phyloP scores from a whole-genome alignment of 2,329 filamentous ascomycete genomes.

The Colletotrichum tropicale region DNA sequence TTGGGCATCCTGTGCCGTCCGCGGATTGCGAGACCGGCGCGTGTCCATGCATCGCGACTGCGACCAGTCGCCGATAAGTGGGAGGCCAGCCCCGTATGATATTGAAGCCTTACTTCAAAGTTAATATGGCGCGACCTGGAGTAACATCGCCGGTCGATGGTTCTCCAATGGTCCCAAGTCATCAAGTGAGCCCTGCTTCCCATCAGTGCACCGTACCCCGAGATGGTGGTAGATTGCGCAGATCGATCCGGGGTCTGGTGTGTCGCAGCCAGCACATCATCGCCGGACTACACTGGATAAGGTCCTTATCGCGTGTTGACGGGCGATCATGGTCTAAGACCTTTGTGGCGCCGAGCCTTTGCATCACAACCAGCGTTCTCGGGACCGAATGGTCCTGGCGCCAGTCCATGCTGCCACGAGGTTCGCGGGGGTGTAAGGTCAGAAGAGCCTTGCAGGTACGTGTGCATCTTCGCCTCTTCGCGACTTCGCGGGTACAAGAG shows the following conservation, averaged over 20 bases:
- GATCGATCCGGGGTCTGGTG: conserved; percentile 3
- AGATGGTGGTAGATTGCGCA: neutral
- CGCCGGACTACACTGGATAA: neutral
- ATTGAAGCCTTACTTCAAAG: neutral
- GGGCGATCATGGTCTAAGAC: neutral
- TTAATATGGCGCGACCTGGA: neutral
- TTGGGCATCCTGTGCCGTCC: neutral
- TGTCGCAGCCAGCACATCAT: neutral
- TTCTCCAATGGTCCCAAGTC: neutral
- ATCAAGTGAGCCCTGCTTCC: neutral
- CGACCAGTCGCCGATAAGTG: neutral
- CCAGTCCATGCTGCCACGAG: neutral
- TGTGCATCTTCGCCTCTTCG: neutral
- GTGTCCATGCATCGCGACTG: neutral
- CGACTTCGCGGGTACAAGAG: neutral
- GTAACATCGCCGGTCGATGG: neutral
- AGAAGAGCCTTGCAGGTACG: neutral
- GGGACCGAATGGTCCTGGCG: neutral
- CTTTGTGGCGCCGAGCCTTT: conserved; percentile 12
- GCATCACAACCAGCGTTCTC: neutral
- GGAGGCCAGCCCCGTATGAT: neutral
- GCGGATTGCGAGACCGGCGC: neutral
- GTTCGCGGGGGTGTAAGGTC: neutral
- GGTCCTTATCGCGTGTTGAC: neutral
- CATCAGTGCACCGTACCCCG: neutral